Evolutionary conservation across 768 basidiomycete genomes (phyloP).

Genomic region (Serendipita sp.): DNA sequence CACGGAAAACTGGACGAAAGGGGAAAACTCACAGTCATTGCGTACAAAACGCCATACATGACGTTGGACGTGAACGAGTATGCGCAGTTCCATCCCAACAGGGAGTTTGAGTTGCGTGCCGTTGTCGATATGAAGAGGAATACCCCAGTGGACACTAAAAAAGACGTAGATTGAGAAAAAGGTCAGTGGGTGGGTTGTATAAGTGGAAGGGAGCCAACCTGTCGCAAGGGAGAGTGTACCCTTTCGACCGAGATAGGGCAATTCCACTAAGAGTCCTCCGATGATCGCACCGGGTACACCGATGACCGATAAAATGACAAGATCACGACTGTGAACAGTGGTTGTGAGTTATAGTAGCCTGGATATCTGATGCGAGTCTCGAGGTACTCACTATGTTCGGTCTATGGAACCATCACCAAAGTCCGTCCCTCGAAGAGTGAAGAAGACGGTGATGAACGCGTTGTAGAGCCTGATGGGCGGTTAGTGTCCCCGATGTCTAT

Average conservation of each 20-base stretch:
- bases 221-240: slow-evolving; percentile 40
- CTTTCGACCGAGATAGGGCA: slow-evolving; percentile 35
- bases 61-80: slow-evolving; percentile 42
- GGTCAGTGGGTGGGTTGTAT: slow-evolving; percentile 13
- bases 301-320: slow-evolving; percentile 41
- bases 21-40: slow-evolving; percentile 22
- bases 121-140: slow-evolving; percentile 46
- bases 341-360: slow-evolving; percentile 13
- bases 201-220: slow-evolving; percentile 17
- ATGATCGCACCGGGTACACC: slow-evolving; percentile 43
- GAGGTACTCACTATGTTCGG: slow-evolving; percentile 55
- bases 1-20: background rate
- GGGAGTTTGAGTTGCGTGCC: slow-evolving; percentile 33
- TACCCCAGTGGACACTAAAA: slow-evolving; percentile 34
- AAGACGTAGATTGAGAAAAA: background rate
- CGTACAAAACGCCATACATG: slow-evolving; percentile 38
- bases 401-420: slow-evolving; percentile 56
- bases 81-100: slow-evolving; percentile 45
- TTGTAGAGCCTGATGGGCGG: background rate
- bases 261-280: slow-evolving; percentile 38
- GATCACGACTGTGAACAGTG: slow-evolving; percentile 16
- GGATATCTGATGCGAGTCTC: background rate
- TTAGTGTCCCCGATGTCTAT: slow-evolving; percentile 12
- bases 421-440: slow-evolving; percentile 46
- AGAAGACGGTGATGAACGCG: slow-evolving; percentile 24